Percentiles rank a stretch among this genome's conserved stretches.
Evolutionary conservation across 257 asterid genomes (phyloP).

Genomic region (Solanum chilense): DNA sequence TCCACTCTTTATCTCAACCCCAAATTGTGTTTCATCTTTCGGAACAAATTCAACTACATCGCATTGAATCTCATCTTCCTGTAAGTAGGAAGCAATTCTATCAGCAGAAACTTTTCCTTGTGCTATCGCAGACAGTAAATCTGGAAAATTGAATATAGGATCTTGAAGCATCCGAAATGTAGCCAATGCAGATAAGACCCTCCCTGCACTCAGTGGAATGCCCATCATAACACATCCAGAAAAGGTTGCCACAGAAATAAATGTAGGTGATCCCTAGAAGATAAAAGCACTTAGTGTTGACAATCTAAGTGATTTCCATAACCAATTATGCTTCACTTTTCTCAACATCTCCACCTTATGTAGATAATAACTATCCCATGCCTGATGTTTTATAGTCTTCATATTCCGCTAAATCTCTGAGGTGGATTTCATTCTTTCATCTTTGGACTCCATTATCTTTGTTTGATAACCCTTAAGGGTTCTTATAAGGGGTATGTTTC

Average conservation of each 20-base stretch:
- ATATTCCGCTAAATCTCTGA: constrained; percentile 73
- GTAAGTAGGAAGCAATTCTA: constrained; percentile 68
- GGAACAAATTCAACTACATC: constrained; percentile 48
- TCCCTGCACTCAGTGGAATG: constrained; percentile 86
- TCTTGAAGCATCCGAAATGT: constrained; percentile 97
- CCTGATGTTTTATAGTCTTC: constrained; percentile 90
- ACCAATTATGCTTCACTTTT: constrained; percentile 58
- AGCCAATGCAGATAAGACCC: constrained; percentile 82
- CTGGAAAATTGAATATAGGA: constrained; percentile 88
- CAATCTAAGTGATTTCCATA: constrained; percentile 69
- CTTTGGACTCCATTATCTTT: constrained; percentile 87
- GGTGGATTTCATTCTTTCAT: constrained; percentile 82
- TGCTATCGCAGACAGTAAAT: constrained; percentile 70
- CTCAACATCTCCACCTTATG: constrained; percentile 44
- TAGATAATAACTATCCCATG: constrained; percentile 70
- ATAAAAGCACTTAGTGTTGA: constrained; percentile 56
- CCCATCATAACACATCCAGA: constrained; percentile 84
- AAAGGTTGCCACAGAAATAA: constrained; percentile 73
- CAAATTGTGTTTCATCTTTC: constrained; percentile 24
- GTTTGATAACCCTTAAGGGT: constrained; percentile 57
- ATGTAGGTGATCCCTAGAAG: constrained; percentile 93
- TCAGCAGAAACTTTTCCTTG: constrained; percentile 92
- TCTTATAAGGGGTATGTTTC: constrained; percentile 67
- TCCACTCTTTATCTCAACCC: constrained; percentile 56
- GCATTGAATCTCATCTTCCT: constrained; percentile 61